These are phyloP conservation scores for Yamagishiella unicocca DNA, from an alignment of 139 green algal species.

Conservation along the genomic window DNA sequence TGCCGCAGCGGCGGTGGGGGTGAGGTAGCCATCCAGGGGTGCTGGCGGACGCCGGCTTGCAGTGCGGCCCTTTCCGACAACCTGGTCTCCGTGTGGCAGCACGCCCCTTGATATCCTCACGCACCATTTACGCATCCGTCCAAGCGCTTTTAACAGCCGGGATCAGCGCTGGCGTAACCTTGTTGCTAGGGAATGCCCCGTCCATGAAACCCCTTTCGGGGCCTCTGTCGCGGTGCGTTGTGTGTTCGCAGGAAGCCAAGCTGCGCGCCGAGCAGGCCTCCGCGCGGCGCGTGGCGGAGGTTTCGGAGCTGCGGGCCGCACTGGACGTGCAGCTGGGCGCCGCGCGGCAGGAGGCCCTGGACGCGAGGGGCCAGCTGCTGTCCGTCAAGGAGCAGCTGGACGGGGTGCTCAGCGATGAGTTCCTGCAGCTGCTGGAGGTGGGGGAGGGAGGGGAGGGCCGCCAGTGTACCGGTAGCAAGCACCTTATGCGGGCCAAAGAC, in stretches of 20 bases:
- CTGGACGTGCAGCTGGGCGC: constrained; percentile 40
- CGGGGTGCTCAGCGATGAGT: constrained; percentile 27
- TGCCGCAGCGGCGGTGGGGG: neutral
- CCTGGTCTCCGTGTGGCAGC: too few relatives aligned
- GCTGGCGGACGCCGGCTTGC: neutral
- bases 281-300: constrained; percentile 31
- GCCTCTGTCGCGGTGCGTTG: too few relatives aligned
- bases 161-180: neutral
- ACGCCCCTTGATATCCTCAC: too few relatives aligned
- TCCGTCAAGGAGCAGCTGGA: constrained; percentile 47
- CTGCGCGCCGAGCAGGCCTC: constrained; percentile 8
- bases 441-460: neutral
- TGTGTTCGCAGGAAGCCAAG: constrained; percentile 2
- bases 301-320: constrained; percentile 40
- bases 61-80: too few relatives aligned
- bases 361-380: constrained; percentile 15
- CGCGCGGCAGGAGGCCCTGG: constrained; percentile 40
- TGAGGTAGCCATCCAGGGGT: neutral
- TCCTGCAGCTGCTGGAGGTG: constrained; percentile 19
- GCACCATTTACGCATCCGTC: too few relatives aligned
- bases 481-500: neutral
- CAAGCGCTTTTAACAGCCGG: neutral
- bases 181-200: neutral
- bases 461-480: neutral
- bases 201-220: too few relatives aligned